Conservation (phyloP, 2,329 filamentous ascomycete species). For the Fusarium sp. region DNA sequence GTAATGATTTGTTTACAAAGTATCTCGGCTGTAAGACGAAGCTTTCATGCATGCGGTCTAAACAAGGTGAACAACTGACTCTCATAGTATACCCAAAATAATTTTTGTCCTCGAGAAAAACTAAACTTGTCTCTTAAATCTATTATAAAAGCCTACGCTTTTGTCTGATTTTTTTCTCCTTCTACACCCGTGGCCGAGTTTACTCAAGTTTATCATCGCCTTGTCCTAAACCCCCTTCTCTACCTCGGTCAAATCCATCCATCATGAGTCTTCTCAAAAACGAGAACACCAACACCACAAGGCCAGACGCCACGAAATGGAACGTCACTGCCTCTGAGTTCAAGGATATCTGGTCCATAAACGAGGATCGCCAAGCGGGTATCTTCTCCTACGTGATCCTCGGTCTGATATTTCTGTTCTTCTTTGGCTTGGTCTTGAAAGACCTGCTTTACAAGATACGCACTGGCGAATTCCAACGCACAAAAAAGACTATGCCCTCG, state of each 20-base stretch:
- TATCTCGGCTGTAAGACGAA: not conserved
- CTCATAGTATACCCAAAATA: not conserved
- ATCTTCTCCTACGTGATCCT: slow-evolving; percentile 22
- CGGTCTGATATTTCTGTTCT: slow-evolving; percentile 4
- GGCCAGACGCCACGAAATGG: not conserved
- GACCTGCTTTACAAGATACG: slow-evolving; percentile 26
- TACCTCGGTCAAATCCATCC: not conserved
- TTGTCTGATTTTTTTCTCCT: not conserved
- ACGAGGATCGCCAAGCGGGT: not conserved
- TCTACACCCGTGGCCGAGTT: too few relatives aligned
- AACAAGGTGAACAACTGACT: not conserved
- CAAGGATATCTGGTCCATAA: slow-evolving; percentile 2
- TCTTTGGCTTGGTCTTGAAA: slow-evolving; percentile 13
- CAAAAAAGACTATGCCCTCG: not conserved
- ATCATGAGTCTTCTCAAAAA: not conserved
- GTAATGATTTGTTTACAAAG: not conserved
- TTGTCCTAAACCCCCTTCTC: not conserved
- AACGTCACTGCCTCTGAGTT: not conserved
- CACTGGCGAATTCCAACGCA: slow-evolving; percentile 26
- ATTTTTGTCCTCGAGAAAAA: not conserved
- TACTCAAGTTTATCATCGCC: too few relatives aligned
- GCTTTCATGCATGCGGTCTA: not conserved
- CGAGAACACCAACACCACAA: not conserved
- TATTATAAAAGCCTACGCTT: not conserved
- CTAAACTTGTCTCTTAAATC: not conserved